Base-by-base conservation (phyloP, 768 basidiomycete species). In the Kwoniella pini region DNA sequence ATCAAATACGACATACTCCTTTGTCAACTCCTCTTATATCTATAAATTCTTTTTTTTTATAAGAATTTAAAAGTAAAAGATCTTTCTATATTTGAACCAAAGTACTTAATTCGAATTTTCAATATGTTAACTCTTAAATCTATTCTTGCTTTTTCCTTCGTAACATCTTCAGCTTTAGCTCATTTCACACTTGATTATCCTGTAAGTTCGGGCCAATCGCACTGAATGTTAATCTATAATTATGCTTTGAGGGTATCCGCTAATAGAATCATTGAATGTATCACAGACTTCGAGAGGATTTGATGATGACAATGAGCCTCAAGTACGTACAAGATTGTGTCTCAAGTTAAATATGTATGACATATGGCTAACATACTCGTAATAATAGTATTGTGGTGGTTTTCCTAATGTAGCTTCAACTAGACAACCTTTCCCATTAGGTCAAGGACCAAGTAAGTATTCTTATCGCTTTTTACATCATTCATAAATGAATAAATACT, bases 111-210 rank as follows among this genome's bases (percentile, higher is more conserved):
- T n/a, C 43, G 43, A 24, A 45, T 7, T 24, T n/a, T 27, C 5
- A 36, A 10, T n/a, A 61, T 61, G 59, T 42, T 61, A 51, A 11
- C 51, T 3, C 13, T 54, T 17, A 38, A 54, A 22, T 21, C 65
- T 57, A 31, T 83, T 57, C 57, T 84, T 26, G 70, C 78, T 36
- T 68, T 76, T 33, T 74, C 84, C 22, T 17, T 57, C 1, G 22
- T 68, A 10, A 77, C 80, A 13, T 70, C 82, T 31, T 74, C 80
- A 40, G 85, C 81, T 28, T 80, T 79, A 48, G 90, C 89, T 7
- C 91, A 94, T 77, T 93, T 92, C 80, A 86, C 88, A 66, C 81
- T 92, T 42, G 83, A 87, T 69, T 91, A 84, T 76, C 91, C 91
- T 17, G 71, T 72, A 46, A 40, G 68, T 60, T 15, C 4, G 9